A percentile compares a stretch with the other conserved stretches of the same genome.
Evolutionary conservation across 2,329 filamentous ascomycete genomes (phyloP).

Genomic region (Paecilomyces fulvus): DNA sequence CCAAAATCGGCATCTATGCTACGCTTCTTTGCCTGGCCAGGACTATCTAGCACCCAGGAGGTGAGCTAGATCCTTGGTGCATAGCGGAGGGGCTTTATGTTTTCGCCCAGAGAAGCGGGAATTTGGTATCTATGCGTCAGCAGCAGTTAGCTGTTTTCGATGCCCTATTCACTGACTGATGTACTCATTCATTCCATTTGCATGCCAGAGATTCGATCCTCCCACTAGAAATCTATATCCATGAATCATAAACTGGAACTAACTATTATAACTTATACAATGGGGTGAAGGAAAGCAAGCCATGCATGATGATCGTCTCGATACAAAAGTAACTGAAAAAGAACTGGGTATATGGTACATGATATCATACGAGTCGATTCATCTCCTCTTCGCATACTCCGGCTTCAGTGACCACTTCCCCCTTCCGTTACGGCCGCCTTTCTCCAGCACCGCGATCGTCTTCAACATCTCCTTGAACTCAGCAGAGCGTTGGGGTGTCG

Average conservation of each 20-base stretch:
- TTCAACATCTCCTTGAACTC: constrained; percentile 79
- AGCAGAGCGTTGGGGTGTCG: constrained; percentile 56
- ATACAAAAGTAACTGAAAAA: not conserved
- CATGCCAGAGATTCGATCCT: too few relatives aligned
- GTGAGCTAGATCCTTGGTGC: too few relatives aligned
- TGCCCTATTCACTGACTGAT: too few relatives aligned
- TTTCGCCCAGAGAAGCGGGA: too few relatives aligned
- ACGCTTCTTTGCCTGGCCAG: too few relatives aligned
- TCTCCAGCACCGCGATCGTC: constrained; percentile 63
- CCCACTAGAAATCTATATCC: not conserved
- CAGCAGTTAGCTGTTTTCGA: too few relatives aligned
- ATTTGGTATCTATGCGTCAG: too few relatives aligned
- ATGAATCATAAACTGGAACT: not conserved
- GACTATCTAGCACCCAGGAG: too few relatives aligned
- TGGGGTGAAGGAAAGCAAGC: not conserved
- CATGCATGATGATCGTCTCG: not conserved
- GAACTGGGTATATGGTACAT: not conserved
- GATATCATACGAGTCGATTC: not conserved
- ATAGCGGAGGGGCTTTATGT: too few relatives aligned
- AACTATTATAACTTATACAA: not conserved
- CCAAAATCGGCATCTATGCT: too few relatives aligned
- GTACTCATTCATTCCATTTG: too few relatives aligned
- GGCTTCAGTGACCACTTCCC: constrained; percentile 54
- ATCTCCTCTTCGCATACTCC: constrained; percentile 36
- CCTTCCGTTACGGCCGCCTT: constrained; percentile 38